Evolutionary conservation across 257 asterid genomes (phyloP).

Genomic region (Solanum microdontum): DNA sequence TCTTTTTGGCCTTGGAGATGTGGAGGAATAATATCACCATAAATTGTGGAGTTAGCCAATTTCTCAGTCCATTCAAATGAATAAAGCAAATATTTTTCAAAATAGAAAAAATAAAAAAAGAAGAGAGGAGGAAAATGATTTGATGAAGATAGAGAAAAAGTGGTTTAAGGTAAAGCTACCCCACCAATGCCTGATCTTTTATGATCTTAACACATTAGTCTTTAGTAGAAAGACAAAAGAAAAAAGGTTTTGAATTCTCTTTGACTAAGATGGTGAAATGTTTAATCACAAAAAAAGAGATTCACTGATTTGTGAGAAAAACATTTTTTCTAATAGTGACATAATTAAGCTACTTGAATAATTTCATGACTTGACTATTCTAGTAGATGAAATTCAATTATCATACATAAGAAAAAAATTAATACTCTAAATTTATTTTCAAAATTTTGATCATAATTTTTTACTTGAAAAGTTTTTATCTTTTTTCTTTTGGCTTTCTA

Average conservation of each 20-base stretch:
- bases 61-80: constrained; percentile 6
- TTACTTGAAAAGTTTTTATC: neutral
- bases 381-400: neutral
- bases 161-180: constrained; percentile 18
- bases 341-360: neutral
- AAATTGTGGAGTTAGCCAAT: neutral
- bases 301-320: neutral
- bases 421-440: neutral
- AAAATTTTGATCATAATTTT: neutral
- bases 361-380: neutral
- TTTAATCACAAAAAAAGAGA: neutral
- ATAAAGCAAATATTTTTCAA: neutral
- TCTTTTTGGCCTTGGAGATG: neutral
- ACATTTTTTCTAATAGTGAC: neutral
- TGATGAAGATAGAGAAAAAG: constrained; percentile 28
- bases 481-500: no score
- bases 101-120: neutral
- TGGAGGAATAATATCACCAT: constrained; percentile 1
- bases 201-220: neutral
- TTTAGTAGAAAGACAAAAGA: neutral
- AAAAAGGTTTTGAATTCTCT: neutral
- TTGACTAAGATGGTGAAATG: neutral
- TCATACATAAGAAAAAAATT: neutral
- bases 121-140: neutral
- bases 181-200: constrained; percentile 10